Conservation (phyloP, 2,329 filamentous ascomycete species). For the Aaosphaeria arxii region DNA sequence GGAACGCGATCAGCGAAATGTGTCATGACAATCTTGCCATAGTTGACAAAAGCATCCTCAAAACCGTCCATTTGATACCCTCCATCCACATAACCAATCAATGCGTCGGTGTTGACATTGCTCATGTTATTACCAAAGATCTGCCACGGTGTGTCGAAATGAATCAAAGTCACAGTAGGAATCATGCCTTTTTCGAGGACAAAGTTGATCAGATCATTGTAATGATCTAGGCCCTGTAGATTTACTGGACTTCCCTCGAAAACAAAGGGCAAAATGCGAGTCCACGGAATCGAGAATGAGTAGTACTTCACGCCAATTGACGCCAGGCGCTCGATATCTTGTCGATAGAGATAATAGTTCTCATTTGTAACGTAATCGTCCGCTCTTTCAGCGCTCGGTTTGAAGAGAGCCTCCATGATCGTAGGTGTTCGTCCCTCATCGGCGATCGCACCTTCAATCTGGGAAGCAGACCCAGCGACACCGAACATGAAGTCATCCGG, state of each 20-base stretch:
- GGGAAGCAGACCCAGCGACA: slow-evolving; percentile 41
- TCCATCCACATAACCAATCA: no score
- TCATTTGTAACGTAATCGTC: slow-evolving; percentile 51
- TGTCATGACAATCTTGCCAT: slow-evolving; percentile 38
- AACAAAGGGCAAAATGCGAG: slow-evolving; percentile 47
- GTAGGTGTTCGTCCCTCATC: slow-evolving; percentile 40
- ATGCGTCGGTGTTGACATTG: background rate
- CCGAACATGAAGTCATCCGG: slow-evolving; percentile 42
- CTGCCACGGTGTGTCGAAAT: slow-evolving; percentile 39
- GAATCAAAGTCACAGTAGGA: slow-evolving; percentile 46
- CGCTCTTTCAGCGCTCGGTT: slow-evolving; percentile 28
- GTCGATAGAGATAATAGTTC: slow-evolving; percentile 51
- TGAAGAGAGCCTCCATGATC: slow-evolving; percentile 38
- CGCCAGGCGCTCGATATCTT: slow-evolving; percentile 34
- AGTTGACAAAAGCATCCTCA: slow-evolving; percentile 37
- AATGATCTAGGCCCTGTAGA: slow-evolving; percentile 45
- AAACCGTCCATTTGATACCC: background rate
- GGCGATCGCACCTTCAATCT: slow-evolving; percentile 45
- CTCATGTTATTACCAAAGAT: background rate
- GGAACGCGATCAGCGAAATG: slow-evolving; percentile 38
- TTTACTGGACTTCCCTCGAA: slow-evolving; percentile 43
- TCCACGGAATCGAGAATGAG: slow-evolving; percentile 49
- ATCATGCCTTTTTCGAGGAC: slow-evolving; percentile 42
- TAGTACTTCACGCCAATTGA: slow-evolving; percentile 34
- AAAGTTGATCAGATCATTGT: slow-evolving; percentile 48